Conservation (phyloP, 2,329 filamentous ascomycete genomes). For the Exophiala phaeomuriformis region DNA sequence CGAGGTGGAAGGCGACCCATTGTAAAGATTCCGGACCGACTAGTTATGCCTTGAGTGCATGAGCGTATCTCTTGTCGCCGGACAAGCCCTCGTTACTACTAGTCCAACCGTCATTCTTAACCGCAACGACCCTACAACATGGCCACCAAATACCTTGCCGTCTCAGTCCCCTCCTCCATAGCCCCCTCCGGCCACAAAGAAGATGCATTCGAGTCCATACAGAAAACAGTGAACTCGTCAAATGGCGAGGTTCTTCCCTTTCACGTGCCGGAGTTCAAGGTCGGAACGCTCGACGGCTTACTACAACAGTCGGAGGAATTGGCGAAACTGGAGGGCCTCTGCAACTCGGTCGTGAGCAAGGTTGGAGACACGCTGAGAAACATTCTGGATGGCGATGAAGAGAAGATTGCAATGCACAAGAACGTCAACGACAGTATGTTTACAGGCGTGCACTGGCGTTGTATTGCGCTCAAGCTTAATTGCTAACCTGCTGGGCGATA, state of each 20-base stretch:
- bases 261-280: slow-evolving; percentile 88
- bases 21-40: too few species aligned
- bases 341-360: slow-evolving; percentile 76
- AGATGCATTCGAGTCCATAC: slow-evolving; percentile 71
- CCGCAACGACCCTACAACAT: slow-evolving; percentile 4
- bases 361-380: slow-evolving; percentile 77
- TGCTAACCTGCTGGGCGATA: slow-evolving; percentile 6
- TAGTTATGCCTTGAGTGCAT: neutral
- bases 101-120: neutral
- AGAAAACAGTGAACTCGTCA: slow-evolving; percentile 63
- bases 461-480: neutral
- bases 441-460: neutral
- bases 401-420: slow-evolving; percentile 77
- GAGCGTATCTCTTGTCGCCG: neutral
- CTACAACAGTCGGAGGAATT: slow-evolving; percentile 96
- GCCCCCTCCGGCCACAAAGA: slow-evolving; percentile 72
- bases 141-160: slow-evolving; percentile 60
- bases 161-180: slow-evolving; percentile 84
- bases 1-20: too few species aligned
- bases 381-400: slow-evolving; percentile 76
- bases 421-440: slow-evolving; percentile 83
- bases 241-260: slow-evolving; percentile 71
- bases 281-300: slow-evolving; percentile 88
- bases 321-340: slow-evolving; percentile 73
- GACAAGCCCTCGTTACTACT: neutral